Base-by-base conservation (phyloP, 805 yeast species). In the Komagataella populi region DNA sequence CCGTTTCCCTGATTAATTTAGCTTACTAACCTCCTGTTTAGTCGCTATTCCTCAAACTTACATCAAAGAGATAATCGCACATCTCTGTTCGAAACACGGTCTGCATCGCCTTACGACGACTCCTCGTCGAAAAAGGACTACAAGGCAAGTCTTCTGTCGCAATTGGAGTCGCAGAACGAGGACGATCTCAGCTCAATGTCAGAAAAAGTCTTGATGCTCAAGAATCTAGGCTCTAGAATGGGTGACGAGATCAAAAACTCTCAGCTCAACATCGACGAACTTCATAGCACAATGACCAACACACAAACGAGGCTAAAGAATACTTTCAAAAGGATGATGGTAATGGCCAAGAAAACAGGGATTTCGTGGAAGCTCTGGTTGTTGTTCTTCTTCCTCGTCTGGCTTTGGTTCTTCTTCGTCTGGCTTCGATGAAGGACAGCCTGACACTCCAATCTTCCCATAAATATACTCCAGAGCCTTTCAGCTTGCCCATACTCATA, bases 311-410 rank as follows among this genome's bases (percentile, higher is more conserved):
- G 70, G 52, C 70, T 84, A 50, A 77, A 75, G 54, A 70, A 68
- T 48, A 81, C 84, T 2, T 73, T 74, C 65, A 69, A 67, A 49
- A 70, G 76, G 45, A 78, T 83, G 86, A 65, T 78, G 65, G 65
- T 70, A 2, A 80, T 84, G 79, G 87, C 86, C 3, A 75, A 77
- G 55, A 72, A 70, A 55, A 73, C 83, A 8, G 83, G 86, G 8
- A 74, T 83, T n/a, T 70, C 84, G 53, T 70, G 84, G 71, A 74
- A 77, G 53, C 70, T 75, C 6, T 83, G 90, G 90, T 65, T 79
- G 2, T 51, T 64, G 1, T 71, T 78, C 49, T 73, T 76, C 55
- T 61, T 60, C 6, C 55, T 77, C 14, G 67, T 76, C 49, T 69
- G 66, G 23, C 61, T 80, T 50, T 66, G 81, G 2, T 68, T 72